Evolutionary conservation across 1,284 basidiomycete genomes (phyloP), one percentile per base, ranked within the genome.

Genomic region (Moesziomyces globuligerus): DNA sequence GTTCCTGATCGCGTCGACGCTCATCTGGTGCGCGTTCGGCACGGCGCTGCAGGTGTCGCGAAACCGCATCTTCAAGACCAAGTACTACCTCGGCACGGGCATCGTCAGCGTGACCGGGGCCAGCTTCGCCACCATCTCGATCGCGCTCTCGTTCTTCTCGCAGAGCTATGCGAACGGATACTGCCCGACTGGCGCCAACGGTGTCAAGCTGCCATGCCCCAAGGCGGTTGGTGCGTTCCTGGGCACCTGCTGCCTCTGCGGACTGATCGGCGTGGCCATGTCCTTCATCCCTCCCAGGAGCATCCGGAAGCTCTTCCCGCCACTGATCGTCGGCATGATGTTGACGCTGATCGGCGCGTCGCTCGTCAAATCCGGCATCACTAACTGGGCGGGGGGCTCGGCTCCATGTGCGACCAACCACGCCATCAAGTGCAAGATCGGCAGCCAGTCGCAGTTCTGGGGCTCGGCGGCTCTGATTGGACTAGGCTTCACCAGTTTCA

Each of bases 371-470:
- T 48, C 44, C 1, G 59, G 60, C 15, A 28, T 72, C 2, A 58
- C 56, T 23, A 71, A 71, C 42, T 72, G 70, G 70, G 70, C 69
- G 0, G 69, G 69, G 9, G 69, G 69, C 4, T 49, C 39, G 11
- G 68, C 47, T 11, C 41, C 50, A 6, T 72, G 69, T 24, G 45
- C 43, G 1, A 64, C 45, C 15, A 48, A 66, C 29, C 66, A 67
- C 32, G 20, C 46, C 1, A 34, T 67, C 38, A 55, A 49, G 41
- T 67, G 64, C 48, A 50, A 48, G 23, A 48, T 56, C 13, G 49
- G 51, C 10, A 58, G 18, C 32, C 66, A 43, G 7, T 32, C 34
- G 21, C 54, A 55, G 15, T 54, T 48, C 23, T 72, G 66, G 65
- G 66, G 68, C 3, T 61, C 56, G n/a, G 68, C 68, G 17, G 46